Base-by-base conservation (phyloP, 306 rosid species). In the Styphnolobium japonicum region DNA sequence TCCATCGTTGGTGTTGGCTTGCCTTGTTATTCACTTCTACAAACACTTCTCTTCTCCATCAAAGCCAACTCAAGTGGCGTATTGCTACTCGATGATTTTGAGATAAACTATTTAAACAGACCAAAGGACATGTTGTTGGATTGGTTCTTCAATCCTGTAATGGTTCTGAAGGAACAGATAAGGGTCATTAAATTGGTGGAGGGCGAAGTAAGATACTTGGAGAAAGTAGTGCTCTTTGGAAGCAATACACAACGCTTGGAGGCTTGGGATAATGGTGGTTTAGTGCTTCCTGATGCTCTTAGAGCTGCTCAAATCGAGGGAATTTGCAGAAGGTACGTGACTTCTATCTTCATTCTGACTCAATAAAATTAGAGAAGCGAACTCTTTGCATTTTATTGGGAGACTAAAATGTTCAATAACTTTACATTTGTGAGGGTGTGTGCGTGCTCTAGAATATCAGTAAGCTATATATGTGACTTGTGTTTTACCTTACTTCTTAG, bases 281-380 rank as follows among this genome's bases (percentile, higher is more conserved):
- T 69, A 22, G 60, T 75, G 63, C 82, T 92, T 51, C 77, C 77
- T 80, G 92, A 88, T 73, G 81, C 86, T 73, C 71, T 91, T 52
- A 88, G 93, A 85, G 90, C 90, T 76, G 98, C 98, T 83, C 98
- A 93, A 77, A 88, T 93, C 8, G 89, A 91, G 80, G 98, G 94
- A 58, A 86, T 93, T 42, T 87, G 91, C 23, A 88, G 98, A 88
- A 89, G 97, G 98, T 91, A 81, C 1, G 60, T 69, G 42, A 31
- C 42, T 55, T 43, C 25, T 14, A 19, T 62, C 23, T 52, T 37
- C 21, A 36, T 19, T 75, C 22, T 64, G 4, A 79, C 39, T 66
- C 56, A 36, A 11, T 37, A 34, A 34, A 15, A 52, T 34, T 55
- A 55, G 57, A 67, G 48, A 33, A 56, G 10, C 18, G 43, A 43